Base-by-base conservation (phyloP, 2,329 filamentous ascomycete genomes). In the Diaporthe sp. region DNA sequence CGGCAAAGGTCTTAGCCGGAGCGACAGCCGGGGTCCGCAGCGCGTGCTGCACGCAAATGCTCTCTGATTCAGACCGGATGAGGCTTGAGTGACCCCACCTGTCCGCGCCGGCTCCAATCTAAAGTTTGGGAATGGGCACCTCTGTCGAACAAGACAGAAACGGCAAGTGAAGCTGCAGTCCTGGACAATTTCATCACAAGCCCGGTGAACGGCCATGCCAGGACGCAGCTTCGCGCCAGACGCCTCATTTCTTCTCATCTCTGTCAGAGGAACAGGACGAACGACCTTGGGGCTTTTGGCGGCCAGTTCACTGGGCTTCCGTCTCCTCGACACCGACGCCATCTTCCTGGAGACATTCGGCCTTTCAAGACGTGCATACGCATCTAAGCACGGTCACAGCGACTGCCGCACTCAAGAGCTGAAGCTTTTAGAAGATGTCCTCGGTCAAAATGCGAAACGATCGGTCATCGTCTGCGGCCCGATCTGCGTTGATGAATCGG, bases 381-480 rank as follows among this genome's bases (percentile, higher is more conserved):
- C 92, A 72, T 86, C 86, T 64, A 85, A 85, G 33, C 86, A 90
- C 19, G 60, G 60, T 19, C 40, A 47, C 40, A 35, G 28, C 19
- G 40, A 64, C 17, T 64, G 60, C 60, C 60, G 60, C 9, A n/a
- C 25, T 45, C 25, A 47, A 47, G 60, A 64, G 28, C 28, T 47
- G 8, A 64, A 64, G 40, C 12, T 64, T 10, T 47, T 64, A 19
- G 40, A 64, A 33, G 40, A 47, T 12, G 60, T 64, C 78, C 83
- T 93, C 12, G 82, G 84, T 15, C 84, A 86, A n/a, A 86, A 92
- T 77, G 83, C 85, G 66, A 85, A 86, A 66, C 86, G 86, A 35
- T 88, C 87, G 74, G 87, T 93, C 33, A 90, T 93, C 76, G 89
- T 91, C 19, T 92, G 90, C 80, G 90, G 88, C 12, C 78, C 78